phyloP scores from a whole-genome alignment of 352 stramenopile species.

The Phytophthora ohioensis region DNA sequence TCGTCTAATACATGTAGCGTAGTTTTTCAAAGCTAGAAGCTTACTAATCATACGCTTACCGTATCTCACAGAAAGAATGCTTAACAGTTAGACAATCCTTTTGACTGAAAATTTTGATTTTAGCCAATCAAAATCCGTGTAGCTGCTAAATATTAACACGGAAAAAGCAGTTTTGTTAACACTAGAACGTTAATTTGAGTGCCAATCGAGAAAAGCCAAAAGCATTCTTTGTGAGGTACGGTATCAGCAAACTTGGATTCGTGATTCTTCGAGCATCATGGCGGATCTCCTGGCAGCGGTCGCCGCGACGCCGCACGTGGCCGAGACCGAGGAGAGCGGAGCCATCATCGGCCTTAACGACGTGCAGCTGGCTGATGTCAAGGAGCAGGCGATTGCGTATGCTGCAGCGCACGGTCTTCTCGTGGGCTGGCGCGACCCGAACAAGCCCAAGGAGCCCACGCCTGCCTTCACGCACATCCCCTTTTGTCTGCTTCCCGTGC shows the following conservation, averaged over 20 bases:
- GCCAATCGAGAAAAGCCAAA: no score
- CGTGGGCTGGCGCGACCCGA: slow-evolving; percentile 63
- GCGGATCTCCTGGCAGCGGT: slow-evolving; percentile 60
- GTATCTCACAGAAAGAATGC: no score
- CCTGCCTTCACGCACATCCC: slow-evolving; percentile 81
- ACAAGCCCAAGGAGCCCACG: slow-evolving; percentile 29
- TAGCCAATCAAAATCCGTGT: slow-evolving; percentile 21
- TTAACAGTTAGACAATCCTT: no score
- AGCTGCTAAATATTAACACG: no score
- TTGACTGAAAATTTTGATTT: not conserved
- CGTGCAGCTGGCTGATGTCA: slow-evolving; percentile 56
- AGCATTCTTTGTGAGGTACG: no score
- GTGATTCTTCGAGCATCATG: slow-evolving; percentile 20
- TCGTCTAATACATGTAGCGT: no score
- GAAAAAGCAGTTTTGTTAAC: no score
- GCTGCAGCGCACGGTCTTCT: slow-evolving; percentile 79
- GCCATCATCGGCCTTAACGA: slow-evolving; percentile 51
- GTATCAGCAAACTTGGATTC: no score
- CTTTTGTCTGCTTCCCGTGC: slow-evolving; percentile 74
- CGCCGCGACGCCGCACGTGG: slow-evolving; percentile 24
- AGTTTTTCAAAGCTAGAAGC: no score
- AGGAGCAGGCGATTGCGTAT: slow-evolving; percentile 79
- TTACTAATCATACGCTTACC: no score
- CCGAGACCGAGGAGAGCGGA: slow-evolving; percentile 34
- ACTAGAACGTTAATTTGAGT: no score